Conservation (phyloP, 306 rosid species). For the Cicer cuneatum region DNA sequence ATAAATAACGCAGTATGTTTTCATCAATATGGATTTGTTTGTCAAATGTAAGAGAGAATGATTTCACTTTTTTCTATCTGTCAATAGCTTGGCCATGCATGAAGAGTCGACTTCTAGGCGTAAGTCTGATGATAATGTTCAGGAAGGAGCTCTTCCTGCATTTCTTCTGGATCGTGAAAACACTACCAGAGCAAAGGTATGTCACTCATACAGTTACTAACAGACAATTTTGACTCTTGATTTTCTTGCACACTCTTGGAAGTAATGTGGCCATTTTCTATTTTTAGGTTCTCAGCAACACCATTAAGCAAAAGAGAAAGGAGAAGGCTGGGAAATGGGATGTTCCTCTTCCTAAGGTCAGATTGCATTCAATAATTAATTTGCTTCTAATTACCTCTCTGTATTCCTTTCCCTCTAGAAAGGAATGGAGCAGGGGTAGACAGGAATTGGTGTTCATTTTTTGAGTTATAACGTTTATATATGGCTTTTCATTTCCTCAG, state of each 20-base stretch:
- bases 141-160: constrained; percentile 84
- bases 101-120: constrained; percentile 86
- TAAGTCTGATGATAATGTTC: constrained; percentile 87
- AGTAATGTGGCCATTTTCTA: constrained; percentile 36
- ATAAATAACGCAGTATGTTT: not conserved
- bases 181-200: constrained; percentile 82
- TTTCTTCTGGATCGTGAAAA: constrained; percentile 90
- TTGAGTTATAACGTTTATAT: constrained; percentile 7
- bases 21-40: not conserved
- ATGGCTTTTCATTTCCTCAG: constrained; percentile 49
- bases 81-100: constrained; percentile 81
- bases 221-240: not conserved
- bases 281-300: constrained; percentile 82
- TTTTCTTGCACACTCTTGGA: not conserved
- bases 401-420: not conserved
- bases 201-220: constrained; percentile 23
- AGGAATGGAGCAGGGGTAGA: not conserved
- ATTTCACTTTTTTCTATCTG: constrained; percentile 8
- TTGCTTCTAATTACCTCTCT: not conserved
- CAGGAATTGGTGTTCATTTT: not conserved
- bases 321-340: constrained; percentile 99
- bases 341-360: constrained; percentile 94
- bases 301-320: constrained; percentile 93
- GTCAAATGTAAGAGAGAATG: constrained; percentile 13
- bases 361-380: not conserved